A percentile compares a stretch with the other conserved stretches of the same genome.
Conservation (phyloP, 441 rosid genomes). For the Manihot esculenta region DNA sequence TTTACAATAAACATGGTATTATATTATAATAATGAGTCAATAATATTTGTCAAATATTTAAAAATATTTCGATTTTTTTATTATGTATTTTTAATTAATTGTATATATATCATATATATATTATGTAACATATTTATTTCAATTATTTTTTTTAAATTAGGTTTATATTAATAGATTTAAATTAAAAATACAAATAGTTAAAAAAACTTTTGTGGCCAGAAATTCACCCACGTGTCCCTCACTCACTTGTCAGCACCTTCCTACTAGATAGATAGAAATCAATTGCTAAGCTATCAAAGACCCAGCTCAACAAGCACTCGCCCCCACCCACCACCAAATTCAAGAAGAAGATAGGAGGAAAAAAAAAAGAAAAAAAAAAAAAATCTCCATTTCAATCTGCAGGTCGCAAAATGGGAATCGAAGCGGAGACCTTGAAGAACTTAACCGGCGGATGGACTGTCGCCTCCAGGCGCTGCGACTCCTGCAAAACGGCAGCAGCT, state of each 20-base stretch:
- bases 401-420: constrained; percentile 41
- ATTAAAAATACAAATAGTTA: no score
- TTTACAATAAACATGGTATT: no score
- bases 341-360: background rate
- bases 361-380: no score
- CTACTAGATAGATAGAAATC: constrained; percentile 32
- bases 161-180: no score
- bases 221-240: constrained; percentile 30
- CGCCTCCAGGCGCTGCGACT: constrained; percentile 76
- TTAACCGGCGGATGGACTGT: constrained; percentile 50
- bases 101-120: no score
- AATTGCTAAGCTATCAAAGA: constrained; percentile 11
- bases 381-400: no score
- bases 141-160: no score
- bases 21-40: no score
- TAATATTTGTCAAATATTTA: no score
- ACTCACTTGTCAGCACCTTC: constrained; percentile 30
- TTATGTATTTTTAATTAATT: no score
- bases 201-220: constrained; percentile 28
- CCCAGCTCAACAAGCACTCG: background rate
- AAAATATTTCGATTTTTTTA: no score
- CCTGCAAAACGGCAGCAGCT: constrained; percentile 81
- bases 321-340: background rate
- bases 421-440: constrained; percentile 36
- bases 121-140: no score